These are phyloP conservation scores for Ophiocordyceps camponoti-saundersi DNA, from an alignment of 2,329 filamentous ascomycete genomes.

Conservation along the genomic window DNA sequence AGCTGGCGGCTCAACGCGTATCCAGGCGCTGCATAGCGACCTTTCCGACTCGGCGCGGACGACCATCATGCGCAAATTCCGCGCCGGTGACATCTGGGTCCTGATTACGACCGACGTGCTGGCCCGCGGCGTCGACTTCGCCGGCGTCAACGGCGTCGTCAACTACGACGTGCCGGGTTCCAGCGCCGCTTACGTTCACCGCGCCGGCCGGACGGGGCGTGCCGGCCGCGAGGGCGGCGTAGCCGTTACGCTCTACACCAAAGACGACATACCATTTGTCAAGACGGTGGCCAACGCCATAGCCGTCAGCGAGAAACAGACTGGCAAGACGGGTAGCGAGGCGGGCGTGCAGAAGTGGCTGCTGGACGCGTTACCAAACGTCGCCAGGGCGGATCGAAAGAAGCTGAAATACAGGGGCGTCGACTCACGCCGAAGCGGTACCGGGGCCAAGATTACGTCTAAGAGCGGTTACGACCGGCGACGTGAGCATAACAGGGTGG, in stretches of 20 bases:
- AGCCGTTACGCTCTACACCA: conserved; percentile 87
- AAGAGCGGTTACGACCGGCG: conserved; percentile 62
- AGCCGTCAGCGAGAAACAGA: conserved; percentile 59
- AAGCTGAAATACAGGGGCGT: conserved; percentile 69
- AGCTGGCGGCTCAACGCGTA: conserved; percentile 67
- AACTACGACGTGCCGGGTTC: conserved; percentile 97
- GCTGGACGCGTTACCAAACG: conserved; percentile 67
- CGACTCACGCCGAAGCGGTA: conserved; percentile 40
- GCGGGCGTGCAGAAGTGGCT: conserved; percentile 68
- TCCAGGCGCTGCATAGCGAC: conserved; percentile 80
- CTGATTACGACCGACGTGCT: conserved; percentile 91
- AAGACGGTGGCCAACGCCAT: conserved; percentile 92
- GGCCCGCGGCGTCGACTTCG: conserved; percentile 84
- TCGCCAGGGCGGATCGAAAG: conserved; percentile 71
- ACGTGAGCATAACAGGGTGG: conserved; percentile 48
- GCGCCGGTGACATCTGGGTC: conserved; percentile 86
- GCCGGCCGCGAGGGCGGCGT: conserved; percentile 78
- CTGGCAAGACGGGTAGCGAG: conserved; percentile 31
- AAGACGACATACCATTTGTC: conserved; percentile 78
- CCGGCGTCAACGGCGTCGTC: conserved; percentile 85
- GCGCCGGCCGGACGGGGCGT: conserved; percentile 77
- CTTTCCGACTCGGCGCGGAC: conserved; percentile 62
- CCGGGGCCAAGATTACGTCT: conserved; percentile 55
- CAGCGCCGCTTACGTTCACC: conserved; percentile 79
- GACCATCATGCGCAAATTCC: conserved; percentile 74